Evolutionary conservation across 1,139 yeast species (phyloP), one percentile per base, ranked within the genome.

Genomic region (Blastobotrys serpentis): DNA sequence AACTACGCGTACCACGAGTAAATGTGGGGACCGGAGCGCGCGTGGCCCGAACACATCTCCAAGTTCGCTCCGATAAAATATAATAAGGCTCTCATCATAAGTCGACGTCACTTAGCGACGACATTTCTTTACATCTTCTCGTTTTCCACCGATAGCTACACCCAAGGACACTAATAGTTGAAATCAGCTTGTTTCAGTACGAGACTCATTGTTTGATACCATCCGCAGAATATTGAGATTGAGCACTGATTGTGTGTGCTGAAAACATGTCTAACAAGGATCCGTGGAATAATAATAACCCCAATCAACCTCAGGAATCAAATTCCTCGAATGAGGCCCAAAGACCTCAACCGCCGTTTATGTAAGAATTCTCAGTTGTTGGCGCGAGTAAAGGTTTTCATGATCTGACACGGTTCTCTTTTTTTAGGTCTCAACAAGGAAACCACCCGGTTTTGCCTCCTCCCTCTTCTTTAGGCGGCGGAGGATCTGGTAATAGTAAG

Each of bases 391-490:
- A 23, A 23, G 26, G 26, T 23, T 6, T 23, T 6, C 10, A 23
- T 23, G 8, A 10, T 23, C 8, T 23, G 26, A 6, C 26, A 10
- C 8, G 8, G 11, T 26, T 34, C 30, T 18, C 13, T 29, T 16
- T 17, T 11, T 43, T 16, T 42, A 53, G 56, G 48, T 47, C 58
- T 16, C 57, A 55, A 43, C 62, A 58, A 34, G 55, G 56, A 30
- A 59, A 57, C 6, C 64, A 52, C 40, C 63, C 65, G 1, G 65
- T 62, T 34, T 62, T 63, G 41, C 69, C 65, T 21, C 64, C 66
- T 11, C 65, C 65, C 4, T 53, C 59, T 22, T 53, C 59, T 21
- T 52, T 56, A 5, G 53, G 53, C 16, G 57, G 50, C 10, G 47
- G 47, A 23, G 21, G 47, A 18, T 50, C 57, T 39, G 47, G 60